These are phyloP conservation scores for Lyophyllum semitale DNA, from an alignment of 768 basidiomycete genomes.

Conservation along the genomic window DNA sequence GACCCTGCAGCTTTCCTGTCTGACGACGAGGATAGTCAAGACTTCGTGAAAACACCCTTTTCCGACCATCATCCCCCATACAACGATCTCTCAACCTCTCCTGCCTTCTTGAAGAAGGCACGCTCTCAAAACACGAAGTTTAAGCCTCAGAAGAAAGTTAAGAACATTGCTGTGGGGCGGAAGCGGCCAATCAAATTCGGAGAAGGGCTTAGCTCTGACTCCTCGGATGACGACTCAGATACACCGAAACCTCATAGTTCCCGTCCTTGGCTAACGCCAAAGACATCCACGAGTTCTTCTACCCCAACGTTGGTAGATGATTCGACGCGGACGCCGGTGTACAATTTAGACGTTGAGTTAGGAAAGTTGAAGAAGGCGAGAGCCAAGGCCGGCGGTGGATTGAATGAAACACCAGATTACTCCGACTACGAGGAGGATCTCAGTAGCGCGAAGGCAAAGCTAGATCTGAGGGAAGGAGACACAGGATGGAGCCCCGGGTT, in stretches of 20 bases:
- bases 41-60: background rate
- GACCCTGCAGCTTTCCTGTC: constrained; percentile 7
- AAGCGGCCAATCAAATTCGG: constrained; percentile 36
- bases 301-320: constrained; percentile 19
- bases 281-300: constrained; percentile 20
- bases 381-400: constrained; percentile 1
- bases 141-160: constrained; percentile 4
- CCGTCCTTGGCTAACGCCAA: constrained; percentile 15
- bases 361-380: constrained; percentile 13
- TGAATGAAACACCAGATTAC: constrained; percentile 33
- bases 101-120: constrained; percentile 29
- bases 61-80: background rate
- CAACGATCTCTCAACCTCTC: constrained; percentile 8
- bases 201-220: constrained; percentile 28
- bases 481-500: constrained; percentile 54
- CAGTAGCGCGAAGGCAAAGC: constrained; percentile 18
- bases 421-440: constrained; percentile 54
- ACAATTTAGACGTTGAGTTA: constrained; percentile 2
- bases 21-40: constrained; percentile 3
- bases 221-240: constrained; percentile 30
- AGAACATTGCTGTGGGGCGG: constrained; percentile 14
- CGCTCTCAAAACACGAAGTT: constrained; percentile 15
- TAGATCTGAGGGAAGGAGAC: constrained; percentile 14
- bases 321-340: background rate
- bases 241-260: constrained; percentile 8